phyloP scores from a whole-genome alignment of 257 asterid genomes.

The Plantago elongata region DNA sequence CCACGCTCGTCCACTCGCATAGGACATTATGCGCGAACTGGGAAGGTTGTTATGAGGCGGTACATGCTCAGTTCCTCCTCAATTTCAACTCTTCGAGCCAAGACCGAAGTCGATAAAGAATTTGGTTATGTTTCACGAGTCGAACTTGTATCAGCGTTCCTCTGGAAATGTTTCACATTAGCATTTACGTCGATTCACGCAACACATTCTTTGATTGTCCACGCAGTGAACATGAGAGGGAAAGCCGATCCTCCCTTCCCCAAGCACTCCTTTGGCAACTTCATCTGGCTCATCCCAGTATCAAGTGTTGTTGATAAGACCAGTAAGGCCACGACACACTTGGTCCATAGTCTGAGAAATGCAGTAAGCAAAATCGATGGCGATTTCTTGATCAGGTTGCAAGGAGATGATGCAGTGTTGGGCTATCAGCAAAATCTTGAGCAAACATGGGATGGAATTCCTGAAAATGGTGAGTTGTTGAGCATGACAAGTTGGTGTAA shows the following conservation, averaged over 20 bases:
- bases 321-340: constrained; percentile 9
- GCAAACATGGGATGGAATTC: constrained; percentile 18
- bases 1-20: constrained; percentile 28
- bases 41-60: constrained; percentile 27
- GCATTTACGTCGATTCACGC: neutral
- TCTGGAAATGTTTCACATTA: constrained; percentile 34
- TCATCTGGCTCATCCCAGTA: constrained; percentile 32
- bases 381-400: constrained; percentile 29
- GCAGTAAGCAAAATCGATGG: constrained; percentile 21
- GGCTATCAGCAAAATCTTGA: constrained; percentile 31
- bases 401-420: constrained; percentile 16
- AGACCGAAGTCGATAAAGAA: neutral
- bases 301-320: neutral
- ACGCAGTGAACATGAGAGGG: constrained; percentile 33
- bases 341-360: constrained; percentile 23
- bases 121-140: constrained; percentile 25
- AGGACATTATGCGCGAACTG: constrained; percentile 23
- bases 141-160: constrained; percentile 28
- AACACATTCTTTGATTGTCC: constrained; percentile 16
- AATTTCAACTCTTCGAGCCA: constrained; percentile 21
- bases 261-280: constrained; percentile 32
- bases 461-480: constrained; percentile 23
- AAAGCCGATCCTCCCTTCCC: constrained; percentile 21
- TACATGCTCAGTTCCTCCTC: constrained; percentile 27
- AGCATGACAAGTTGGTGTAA: constrained; percentile 43